Base-by-base conservation (phyloP, 2,329 filamentous ascomycete genomes). In the Scedosporium apiospermum region DNA sequence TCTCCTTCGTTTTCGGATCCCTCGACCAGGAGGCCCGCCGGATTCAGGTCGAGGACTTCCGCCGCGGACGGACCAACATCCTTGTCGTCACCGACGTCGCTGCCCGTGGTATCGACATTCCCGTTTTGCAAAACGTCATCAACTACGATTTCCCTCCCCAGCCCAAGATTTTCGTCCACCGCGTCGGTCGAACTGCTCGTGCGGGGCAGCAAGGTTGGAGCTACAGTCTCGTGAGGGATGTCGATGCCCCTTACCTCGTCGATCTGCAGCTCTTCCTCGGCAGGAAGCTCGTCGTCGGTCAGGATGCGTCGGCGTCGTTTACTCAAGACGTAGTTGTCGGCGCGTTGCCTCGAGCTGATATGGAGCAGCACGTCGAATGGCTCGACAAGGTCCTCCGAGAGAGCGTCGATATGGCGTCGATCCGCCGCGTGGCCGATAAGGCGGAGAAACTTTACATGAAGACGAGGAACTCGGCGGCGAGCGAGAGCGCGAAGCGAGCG, bases 111-210 rank as follows among this genome's bases (percentile, higher is more conserved):
- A 96, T 99, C 65, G 95, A 99, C 85, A 96, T 99, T 67, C 95
- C 95, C 0, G 84, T 97, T 57, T 82, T 99, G 42, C 93, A 91
- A 63, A 98, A 99, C 72, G 95, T 99, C 64, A 93, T 99, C 79
- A 98, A 99, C 79, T 99, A 96, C 75, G 93, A 98, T 71, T 99
- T 99, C 67, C 93, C 95, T 3, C 90, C 93, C 1, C 95, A 98
- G 70, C 91, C 95, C 21, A 99, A 99, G 76, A 87, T 99, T 51
- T 99, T 96, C 69, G 89, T 99, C 30, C 95, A 99, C 75, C 88
- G 95, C 72, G 95, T 99, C 57, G 95, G 95, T 69, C 88, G 95
- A 76, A 99, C 96, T 27, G 96, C 95, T 49, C 87, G 95, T 83
- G 96, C 96, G 55, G 95, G 93, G 14, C 88, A 91, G 69, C 86